Evolutionary conservation across 495 filamentous ascomycete species (phyloP).

Genomic region (Aspergillus ellipticus): DNA sequence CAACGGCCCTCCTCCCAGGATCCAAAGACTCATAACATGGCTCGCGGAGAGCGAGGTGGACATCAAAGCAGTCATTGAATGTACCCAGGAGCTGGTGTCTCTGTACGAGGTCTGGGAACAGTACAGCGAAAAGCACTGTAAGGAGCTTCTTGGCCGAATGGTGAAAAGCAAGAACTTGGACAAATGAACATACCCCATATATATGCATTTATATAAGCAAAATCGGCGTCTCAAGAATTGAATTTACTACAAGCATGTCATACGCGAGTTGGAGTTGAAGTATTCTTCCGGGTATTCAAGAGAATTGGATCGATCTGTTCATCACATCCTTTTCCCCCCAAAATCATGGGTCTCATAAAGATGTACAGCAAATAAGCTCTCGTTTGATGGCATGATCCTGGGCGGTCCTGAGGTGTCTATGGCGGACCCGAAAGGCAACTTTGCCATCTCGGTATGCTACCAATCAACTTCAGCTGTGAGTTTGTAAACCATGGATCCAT

Average conservation of each 20-base stretch:
- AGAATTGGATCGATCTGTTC: not conserved
- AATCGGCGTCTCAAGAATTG: not conserved
- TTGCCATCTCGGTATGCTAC: too few species aligned
- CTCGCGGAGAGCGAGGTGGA: conserved; percentile 91
- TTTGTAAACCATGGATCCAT: too few species aligned
- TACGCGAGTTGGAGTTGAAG: not conserved
- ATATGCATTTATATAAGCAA: not conserved
- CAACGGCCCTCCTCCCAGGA: conserved; percentile 44
- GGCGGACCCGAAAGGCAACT: too few species aligned
- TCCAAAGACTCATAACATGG: conserved; percentile 77
- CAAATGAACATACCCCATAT: conserved; percentile 44
- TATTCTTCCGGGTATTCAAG: not conserved
- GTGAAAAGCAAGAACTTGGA: conserved; percentile 81
- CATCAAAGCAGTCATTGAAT: conserved; percentile 87
- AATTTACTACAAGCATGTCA: not conserved
- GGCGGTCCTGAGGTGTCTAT: too few species aligned
- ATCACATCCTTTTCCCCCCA: too few species aligned
- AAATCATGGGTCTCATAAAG: too few species aligned
- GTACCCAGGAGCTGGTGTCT: conserved; percentile 91
- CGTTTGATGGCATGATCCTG: too few species aligned
- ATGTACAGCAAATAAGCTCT: too few species aligned
- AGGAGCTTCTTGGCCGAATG: conserved; percentile 74
- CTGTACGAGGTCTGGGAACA: conserved; percentile 91
- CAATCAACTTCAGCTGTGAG: too few species aligned
- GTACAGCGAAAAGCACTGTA: conserved; percentile 80